Evolutionary conservation across 768 basidiomycete genomes (phyloP), one percentile per base, ranked within the genome.

Genomic region (Amyloporia xantha): DNA sequence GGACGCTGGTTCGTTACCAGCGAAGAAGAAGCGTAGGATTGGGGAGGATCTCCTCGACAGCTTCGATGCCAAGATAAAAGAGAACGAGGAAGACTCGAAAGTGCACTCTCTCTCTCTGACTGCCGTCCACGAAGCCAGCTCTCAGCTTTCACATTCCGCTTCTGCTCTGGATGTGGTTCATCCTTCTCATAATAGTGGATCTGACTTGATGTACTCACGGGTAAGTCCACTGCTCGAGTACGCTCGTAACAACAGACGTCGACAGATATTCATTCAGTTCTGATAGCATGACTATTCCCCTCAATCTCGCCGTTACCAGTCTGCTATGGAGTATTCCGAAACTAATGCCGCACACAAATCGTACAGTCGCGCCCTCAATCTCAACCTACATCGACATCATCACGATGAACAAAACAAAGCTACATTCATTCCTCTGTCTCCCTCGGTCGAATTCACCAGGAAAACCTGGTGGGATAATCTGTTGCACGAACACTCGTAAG

Each of bases 391-490:
- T 28, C 48, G 48, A 17, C 48, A 44, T 17, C 44, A 45, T n/a
- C 49, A 44, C 27, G 44, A 30, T 26, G 35, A 50, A 25, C 39
- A 48, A 19, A 19, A 44, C 43, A 53, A 44, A 36, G 46, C 52
- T 13, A 50, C 49, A 19, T 40, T 44, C 17, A 44, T 56, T 41
- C 50, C 53, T 30, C 27, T 63, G 21, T 49, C 66, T 42, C 60
- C 68, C 5, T 59, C 62, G 2, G 39, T 62, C 28, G 66, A 68
- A 41, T 69, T 67, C 53, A 54, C 54, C 35, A 64, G 67, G 37
- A 66, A 67, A 48, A 60, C 63, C 27, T 77, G 75, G 75, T 77
- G 76, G 76, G 72, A 74, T 47, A 65, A 62, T 43, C 66, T 77
- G n/a, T 59, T 78, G 23, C 62, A 61, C 33, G 67, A 66, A 21